A percentile compares a stretch with the other conserved stretches of the same genome.
Conservation (phyloP, 768 basidiomycete genomes). For the Tricholoma terreum region DNA sequence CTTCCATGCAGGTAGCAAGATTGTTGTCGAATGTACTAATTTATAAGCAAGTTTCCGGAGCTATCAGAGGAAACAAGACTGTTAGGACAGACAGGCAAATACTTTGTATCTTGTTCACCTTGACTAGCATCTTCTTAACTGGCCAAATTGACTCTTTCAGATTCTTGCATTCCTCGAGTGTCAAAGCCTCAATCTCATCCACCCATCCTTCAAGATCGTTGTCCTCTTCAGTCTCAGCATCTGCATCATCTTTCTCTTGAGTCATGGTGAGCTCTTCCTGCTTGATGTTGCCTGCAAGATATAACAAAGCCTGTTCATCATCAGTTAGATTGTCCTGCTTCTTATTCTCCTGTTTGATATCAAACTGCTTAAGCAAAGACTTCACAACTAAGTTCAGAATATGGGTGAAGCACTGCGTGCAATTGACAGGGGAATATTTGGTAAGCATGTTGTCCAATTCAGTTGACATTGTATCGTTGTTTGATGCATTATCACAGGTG, state of each 20-base stretch:
- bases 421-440: slow-evolving; percentile 24
- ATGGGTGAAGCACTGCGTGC: background rate
- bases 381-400: background rate
- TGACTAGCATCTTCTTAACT: slow-evolving; percentile 25
- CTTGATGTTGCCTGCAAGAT: background rate
- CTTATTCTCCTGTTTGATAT: slow-evolving; percentile 31
- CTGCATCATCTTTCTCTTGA: slow-evolving; percentile 5
- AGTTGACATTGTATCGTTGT: slow-evolving; percentile 1
- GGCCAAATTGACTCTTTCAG: slow-evolving; percentile 19
- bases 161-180: slow-evolving; percentile 8
- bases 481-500: too few relatives aligned
- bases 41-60: slow-evolving; percentile 10
- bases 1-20: slow-evolving; percentile 11
- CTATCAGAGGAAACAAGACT: slow-evolving; percentile 10
- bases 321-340: slow-evolving; percentile 31
- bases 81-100: background rate
- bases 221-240: slow-evolving; percentile 15
- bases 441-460: slow-evolving; percentile 18
- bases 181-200: slow-evolving; percentile 13
- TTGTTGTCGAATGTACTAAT: too few relatives aligned
- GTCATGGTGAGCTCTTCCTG: slow-evolving; percentile 1
- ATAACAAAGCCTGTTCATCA: background rate
- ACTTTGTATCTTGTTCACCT: slow-evolving; percentile 20
- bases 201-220: slow-evolving; percentile 21
- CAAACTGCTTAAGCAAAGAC: background rate